These are phyloP conservation scores for Garcia nutans DNA, from an alignment of 345 rosid species.

Conservation along the genomic window DNA sequence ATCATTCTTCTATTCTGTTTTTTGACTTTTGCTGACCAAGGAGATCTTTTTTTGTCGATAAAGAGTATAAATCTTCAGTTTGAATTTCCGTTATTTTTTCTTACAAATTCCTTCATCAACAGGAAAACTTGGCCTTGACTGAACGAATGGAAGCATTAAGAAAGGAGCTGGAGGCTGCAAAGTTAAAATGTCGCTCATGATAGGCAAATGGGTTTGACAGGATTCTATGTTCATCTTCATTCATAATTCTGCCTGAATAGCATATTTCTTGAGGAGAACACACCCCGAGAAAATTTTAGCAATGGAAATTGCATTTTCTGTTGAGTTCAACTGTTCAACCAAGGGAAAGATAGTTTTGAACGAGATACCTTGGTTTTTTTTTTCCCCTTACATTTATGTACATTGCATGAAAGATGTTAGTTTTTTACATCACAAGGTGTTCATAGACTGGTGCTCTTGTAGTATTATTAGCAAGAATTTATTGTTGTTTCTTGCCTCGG, in stretches of 20 bases:
- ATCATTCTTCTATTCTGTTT: not conserved
- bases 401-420: not conserved
- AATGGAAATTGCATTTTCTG: not conserved
- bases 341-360: not conserved
- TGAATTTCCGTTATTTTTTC: not conserved
- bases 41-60: not conserved
- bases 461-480: not conserved
- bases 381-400: not conserved
- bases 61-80: not conserved
- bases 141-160: slow-evolving; percentile 23
- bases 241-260: not conserved
- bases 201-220: slow-evolving; percentile 13
- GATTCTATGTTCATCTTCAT: not conserved
- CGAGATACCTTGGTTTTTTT: not conserved
- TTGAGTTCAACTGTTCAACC: not conserved
- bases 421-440: not conserved
- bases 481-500: not conserved
- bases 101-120: not conserved
- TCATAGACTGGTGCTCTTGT: not conserved
- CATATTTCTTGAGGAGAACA: not conserved
- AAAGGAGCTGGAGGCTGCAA: slow-evolving; percentile 20
- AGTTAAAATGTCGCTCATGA: slow-evolving; percentile 19
- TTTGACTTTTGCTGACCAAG: not conserved
- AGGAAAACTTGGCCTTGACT: slow-evolving; percentile 31
- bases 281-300: not conserved